Evolutionary conservation across 441 rosid species (phyloP), one percentile per base, ranked within the genome.

Genomic region (Populus hybrid): DNA sequence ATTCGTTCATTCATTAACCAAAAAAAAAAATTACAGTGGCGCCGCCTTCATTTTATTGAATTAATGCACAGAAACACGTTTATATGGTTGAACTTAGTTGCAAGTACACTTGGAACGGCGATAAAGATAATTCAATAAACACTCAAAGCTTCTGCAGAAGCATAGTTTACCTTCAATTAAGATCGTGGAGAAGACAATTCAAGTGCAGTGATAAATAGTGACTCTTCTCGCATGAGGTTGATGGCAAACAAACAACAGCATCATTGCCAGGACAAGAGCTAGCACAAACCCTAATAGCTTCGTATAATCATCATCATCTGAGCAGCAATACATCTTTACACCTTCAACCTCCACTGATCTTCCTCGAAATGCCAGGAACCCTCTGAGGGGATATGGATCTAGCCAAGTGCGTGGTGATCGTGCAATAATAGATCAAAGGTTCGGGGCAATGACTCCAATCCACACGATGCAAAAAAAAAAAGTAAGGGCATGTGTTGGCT

Each of bases 241-340:
- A 1, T 59, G 76, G 20, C 79, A 83, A 38, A 77, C 8, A 20
- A 78, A 24, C 38, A 79, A 78, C 32, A 79, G 24, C 38, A 76
- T 10, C 81, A 80, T 75, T 57, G 82, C 84, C 28, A 85, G 4
- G 63, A 78, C 72, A 36, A 74, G 69, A 73, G 59, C 82, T 12
- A 82, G 26, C 73, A 72, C 36, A 42, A 82, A 12, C 42, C 74
- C 78, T 53, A 18, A 16, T 5, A 50, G 61, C 21, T 0, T 53
- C 61, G 8, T 16, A 16, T 16, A 8, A 53, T 53, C 61, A 38
- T 38, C 46, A 2, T 2, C 6, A 16, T 53, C 61, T 6, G 61
- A 53, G 61, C 61, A 53, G 61, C 61, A 53, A 0, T 2, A 2
- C 61, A 53, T 53, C 61, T 53, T 53, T 53, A 53, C n/a, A 53